A percentile compares a stretch with the other conserved stretches of the same genome.
Conservation (phyloP, 140 eudicot species). For the Eryngium alpinum region DNA sequence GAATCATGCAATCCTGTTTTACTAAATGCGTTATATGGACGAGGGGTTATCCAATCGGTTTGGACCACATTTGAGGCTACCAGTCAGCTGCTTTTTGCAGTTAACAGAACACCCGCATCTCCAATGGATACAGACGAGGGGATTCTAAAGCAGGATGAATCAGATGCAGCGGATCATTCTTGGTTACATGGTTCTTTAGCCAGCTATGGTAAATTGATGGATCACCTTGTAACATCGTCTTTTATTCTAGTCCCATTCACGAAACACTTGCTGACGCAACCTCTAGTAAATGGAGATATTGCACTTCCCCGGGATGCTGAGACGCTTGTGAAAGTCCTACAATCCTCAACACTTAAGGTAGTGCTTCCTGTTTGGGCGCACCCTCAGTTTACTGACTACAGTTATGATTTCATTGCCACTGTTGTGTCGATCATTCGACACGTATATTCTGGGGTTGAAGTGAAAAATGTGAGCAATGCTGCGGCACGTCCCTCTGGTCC, state of each 20-base stretch:
- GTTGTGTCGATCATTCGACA: conserved; percentile 72
- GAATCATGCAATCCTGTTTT: conserved; percentile 78
- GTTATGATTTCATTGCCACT: conserved; percentile 60
- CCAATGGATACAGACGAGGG: conserved; percentile 97
- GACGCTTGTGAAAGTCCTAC: conserved; percentile 79
- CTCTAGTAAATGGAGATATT: conserved; percentile 60
- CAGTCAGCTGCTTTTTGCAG: conserved; percentile 79
- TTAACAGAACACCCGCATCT: conserved; percentile 74
- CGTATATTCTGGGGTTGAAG: conserved; percentile 86
- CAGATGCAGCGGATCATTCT: conserved; percentile 54
- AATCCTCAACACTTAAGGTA: conserved; percentile 75
- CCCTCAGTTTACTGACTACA: conserved; percentile 72
- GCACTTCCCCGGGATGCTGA: conserved; percentile 82
- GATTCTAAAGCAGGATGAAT: conserved; percentile 36
- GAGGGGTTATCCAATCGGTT: conserved; percentile 77
- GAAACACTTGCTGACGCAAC: conserved; percentile 82
- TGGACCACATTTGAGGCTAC: conserved; percentile 94
- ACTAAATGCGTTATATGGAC: conserved; percentile 73
- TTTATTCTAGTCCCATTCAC: conserved; percentile 74
- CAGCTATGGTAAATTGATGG: conserved; percentile 83
- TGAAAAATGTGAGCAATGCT: conserved; percentile 48
- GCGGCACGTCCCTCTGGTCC: conserved; percentile 69
- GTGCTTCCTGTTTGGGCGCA: conserved; percentile 92
- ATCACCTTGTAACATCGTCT: conserved; percentile 88
- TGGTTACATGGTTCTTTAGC: conserved; percentile 83